Evolutionary conservation across 257 asterid genomes (phyloP).

Genomic region (Ocimum tenuiflorum): DNA sequence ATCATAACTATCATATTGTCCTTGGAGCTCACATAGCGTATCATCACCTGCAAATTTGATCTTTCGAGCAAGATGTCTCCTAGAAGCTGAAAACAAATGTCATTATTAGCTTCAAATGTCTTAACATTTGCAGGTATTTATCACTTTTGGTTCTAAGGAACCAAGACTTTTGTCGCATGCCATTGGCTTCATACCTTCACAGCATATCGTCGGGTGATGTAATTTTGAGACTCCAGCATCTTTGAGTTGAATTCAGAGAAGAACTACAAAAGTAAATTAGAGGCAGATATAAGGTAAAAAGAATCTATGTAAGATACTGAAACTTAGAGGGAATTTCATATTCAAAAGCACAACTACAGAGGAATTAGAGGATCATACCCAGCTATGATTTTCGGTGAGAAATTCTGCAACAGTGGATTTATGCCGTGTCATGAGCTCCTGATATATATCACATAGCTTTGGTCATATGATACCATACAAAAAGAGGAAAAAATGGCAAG

Average conservation of each 20-base stretch:
- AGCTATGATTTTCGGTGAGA: constrained; percentile 50
- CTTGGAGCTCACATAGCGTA: constrained; percentile 70
- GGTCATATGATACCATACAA: neutral
- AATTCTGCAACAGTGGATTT: constrained; percentile 82
- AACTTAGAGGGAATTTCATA: no score
- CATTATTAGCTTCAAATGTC: neutral
- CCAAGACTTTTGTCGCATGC: neutral
- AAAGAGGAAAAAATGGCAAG: no score
- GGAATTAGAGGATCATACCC: constrained; percentile 49
- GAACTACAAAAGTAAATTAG: constrained; percentile 42
- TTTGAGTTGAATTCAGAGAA: constrained; percentile 76
- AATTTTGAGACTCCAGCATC: constrained; percentile 74
- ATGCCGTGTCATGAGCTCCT: constrained; percentile 93
- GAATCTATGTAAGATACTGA: neutral
- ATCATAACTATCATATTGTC: constrained; percentile 64
- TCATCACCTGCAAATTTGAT: constrained; percentile 66
- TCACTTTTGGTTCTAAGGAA: neutral
- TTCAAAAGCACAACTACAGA: neutral
- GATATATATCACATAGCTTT: constrained; percentile 18
- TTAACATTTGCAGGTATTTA: neutral
- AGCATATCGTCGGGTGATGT: constrained; percentile 82
- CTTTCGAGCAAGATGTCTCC: constrained; percentile 90
- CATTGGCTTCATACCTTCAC: constrained; percentile 47
- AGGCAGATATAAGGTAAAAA: neutral
- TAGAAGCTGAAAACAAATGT: constrained; percentile 48